Evolutionary conservation across 1,284 basidiomycete genomes (phyloP).

Genomic region (Ganoderma meredithae): DNA sequence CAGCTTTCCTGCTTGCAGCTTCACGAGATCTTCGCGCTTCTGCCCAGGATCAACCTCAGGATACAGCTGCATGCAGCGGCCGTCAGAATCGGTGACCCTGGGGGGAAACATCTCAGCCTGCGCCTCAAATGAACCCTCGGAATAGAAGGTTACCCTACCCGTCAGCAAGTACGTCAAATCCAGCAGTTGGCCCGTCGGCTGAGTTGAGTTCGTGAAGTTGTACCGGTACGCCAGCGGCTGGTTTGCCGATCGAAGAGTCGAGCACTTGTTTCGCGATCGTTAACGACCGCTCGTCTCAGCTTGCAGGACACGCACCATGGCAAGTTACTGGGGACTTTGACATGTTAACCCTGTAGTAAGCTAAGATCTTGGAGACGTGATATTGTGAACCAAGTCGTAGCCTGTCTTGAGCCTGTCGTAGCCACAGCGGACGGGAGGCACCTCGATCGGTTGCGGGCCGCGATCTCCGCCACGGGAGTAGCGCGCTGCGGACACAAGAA

Average conservation of each 20-base stretch:
- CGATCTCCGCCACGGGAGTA: slow-evolving; percentile 21
- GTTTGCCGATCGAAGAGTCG: slow-evolving; percentile 84
- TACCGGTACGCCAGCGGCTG: slow-evolving; percentile 74
- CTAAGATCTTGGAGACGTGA: background rate
- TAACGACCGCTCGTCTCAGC: background rate
- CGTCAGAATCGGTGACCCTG: slow-evolving; percentile 84
- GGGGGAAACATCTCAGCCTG: too few species aligned
- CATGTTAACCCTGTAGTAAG: slow-evolving; percentile 44
- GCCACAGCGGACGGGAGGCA: background rate
- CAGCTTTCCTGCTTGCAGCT: slow-evolving; percentile 56
- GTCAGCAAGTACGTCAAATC: slow-evolving; percentile 62
- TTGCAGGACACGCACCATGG: slow-evolving; percentile 62
- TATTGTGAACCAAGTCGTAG: background rate
- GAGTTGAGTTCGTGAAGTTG: slow-evolving; percentile 57
- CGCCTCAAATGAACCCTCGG: too few species aligned
- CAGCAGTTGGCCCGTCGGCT: slow-evolving; percentile 42
- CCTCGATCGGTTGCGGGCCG: slow-evolving; percentile 26
- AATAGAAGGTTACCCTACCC: slow-evolving; percentile 54
- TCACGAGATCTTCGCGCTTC: slow-evolving; percentile 46
- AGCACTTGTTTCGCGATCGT: slow-evolving; percentile 64
- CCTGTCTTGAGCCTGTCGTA: too few species aligned
- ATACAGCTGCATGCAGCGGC: slow-evolving; percentile 79
- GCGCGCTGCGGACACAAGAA: slow-evolving; percentile 1
- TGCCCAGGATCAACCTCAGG: slow-evolving; percentile 50
- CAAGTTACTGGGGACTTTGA: slow-evolving; percentile 87